Conservation (phyloP, 148 eudicot species). For the Silene conica region DNA sequence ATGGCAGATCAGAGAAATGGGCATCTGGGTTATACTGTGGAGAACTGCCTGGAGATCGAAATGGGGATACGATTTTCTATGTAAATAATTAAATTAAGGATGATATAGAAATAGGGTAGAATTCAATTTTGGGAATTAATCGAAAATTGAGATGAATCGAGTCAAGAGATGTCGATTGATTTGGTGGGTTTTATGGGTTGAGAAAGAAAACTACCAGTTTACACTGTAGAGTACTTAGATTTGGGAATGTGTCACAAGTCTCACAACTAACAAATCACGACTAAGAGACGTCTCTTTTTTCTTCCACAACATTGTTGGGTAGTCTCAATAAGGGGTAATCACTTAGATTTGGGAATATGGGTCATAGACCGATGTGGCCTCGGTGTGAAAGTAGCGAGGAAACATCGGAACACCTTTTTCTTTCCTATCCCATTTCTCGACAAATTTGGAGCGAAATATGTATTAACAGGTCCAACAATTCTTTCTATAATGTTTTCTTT, state of each 20-base stretch:
- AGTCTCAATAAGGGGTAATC: no score
- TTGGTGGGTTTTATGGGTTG: neutral
- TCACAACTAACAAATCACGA: neutral
- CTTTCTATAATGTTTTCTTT: no score
- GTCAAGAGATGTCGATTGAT: neutral
- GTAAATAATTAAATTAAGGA: neutral
- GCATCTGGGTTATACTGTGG: conserved; percentile 1
- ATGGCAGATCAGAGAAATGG: conserved; percentile 10
- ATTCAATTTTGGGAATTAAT: conserved; percentile 5
- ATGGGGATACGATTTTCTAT: neutral
- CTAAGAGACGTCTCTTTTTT: no score
- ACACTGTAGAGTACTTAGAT: neutral
- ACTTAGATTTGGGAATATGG: no score
- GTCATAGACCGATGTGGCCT: no score
- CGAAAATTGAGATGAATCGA: neutral
- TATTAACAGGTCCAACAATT: no score
- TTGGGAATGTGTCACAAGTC: neutral
- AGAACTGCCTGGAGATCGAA: neutral
- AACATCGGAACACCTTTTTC: no score
- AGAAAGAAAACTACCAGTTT: neutral
- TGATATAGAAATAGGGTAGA: neutral
- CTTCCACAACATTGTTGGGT: no score
- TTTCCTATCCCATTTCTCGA: no score
- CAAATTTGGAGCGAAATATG: no score
- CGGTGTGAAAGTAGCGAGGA: no score